Evolutionary conservation across 495 filamentous ascomycete species (phyloP).

Genomic region (Hypoxylon lienhwacheense): DNA sequence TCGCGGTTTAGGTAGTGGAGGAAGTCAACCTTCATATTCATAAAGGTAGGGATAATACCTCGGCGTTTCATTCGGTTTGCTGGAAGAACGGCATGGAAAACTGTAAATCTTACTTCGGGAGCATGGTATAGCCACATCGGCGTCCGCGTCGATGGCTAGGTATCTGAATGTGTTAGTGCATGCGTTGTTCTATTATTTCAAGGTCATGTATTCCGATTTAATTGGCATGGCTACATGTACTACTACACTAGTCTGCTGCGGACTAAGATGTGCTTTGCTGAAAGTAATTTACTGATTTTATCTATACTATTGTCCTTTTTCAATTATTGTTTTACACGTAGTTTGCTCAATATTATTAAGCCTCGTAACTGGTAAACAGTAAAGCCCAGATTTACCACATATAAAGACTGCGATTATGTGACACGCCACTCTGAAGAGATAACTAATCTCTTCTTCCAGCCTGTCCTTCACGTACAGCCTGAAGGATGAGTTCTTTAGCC

Average conservation of each 20-base stretch:
- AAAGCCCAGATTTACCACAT: background rate
- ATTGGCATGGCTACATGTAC: too few relatives aligned
- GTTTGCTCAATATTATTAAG: background rate
- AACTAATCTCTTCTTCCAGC: conserved; percentile 35
- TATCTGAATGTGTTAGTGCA: too few relatives aligned
- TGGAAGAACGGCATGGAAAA: background rate
- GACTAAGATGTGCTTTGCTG: background rate
- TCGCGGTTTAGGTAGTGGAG: conserved; percentile 1
- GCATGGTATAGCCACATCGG: too few relatives aligned
- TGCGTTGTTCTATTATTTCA: too few relatives aligned
- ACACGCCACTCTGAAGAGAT: conserved; percentile 1
- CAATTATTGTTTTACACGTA: conserved; percentile 18
- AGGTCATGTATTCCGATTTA: too few relatives aligned
- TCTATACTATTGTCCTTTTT: conserved; percentile 27
- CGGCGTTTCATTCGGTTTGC: conserved; percentile 21
- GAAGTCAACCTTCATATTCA: conserved; percentile 1
- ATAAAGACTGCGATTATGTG: background rate
- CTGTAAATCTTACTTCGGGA: background rate
- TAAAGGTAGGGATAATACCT: conserved; percentile 26
- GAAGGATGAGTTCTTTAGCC: conserved; percentile 85
- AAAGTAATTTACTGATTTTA: conserved; percentile 26
- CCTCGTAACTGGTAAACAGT: background rate
- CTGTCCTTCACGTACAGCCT: conserved; percentile 65
- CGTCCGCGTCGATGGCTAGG: too few relatives aligned
- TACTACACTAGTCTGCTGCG: too few relatives aligned